Evolutionary conservation across 768 basidiomycete species (phyloP), one percentile per base, ranked within the genome.

Genomic region (Trametes coccinea): DNA sequence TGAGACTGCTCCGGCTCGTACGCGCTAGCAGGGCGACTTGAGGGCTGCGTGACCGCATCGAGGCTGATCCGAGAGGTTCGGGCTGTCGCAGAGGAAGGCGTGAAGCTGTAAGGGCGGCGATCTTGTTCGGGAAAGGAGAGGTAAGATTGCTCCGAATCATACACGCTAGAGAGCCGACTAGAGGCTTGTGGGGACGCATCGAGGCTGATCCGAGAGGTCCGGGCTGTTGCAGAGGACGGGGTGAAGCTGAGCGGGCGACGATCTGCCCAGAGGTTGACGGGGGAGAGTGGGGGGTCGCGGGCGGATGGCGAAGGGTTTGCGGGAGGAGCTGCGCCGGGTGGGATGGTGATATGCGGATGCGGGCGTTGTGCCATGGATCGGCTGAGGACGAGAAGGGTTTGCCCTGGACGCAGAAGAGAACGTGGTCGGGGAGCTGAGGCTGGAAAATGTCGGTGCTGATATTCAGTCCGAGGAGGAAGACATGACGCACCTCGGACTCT

Each of bases 11-110:
- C 64, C 4, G 61, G 62, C 51, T 76, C 72, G 22, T 74, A 65
- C n/a, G 72, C 73, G 65, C 78, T 82, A 31, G 70, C 68, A 11
- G 83, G 66, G 53, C 81, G 76, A 56, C 68, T 75, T 40, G 74
- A 71, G 29, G 73, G 62, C 43, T 70, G 70, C 13, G 69, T 61
- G 60, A 71, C 33, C 65, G 68, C 64, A 63, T 68, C 62, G 53
- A 68, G 61, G 41, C 60, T 65, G 41, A 68, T 68, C 50, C 61
- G 58, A 22, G 22, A 22, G 22, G 22, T 22, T 22, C 22, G 22
- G 22, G 22, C 22, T 2, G 63, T 47, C 61, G 52, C 58, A 66
- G 61, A 59, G 62, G 59, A 55, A 65, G 22, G 22, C 22, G 22
- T 22, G 22, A 22, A 22, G 22, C 22, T 22, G 22, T 22, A 22